Percentiles rank a stretch among this genome's conserved stretches.
phyloP scores from a whole-genome alignment of 163 green algal species.

The Chlamydomonas reinhardtii region DNA sequence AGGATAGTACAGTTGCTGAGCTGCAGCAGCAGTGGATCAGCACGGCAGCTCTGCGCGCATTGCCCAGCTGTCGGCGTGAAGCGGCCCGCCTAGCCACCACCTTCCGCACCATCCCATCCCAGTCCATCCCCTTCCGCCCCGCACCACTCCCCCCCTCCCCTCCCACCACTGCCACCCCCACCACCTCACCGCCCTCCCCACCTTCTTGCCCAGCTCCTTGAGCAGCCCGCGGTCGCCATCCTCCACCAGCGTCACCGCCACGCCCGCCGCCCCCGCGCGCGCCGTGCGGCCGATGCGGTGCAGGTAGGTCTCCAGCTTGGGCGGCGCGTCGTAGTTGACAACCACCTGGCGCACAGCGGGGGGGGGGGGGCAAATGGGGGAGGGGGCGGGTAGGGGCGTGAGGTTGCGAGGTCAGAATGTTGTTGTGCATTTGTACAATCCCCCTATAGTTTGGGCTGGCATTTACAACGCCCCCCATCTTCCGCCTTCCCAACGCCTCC shows the following conservation, averaged over 20 bases:
- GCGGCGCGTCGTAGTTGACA: conserved; percentile 95
- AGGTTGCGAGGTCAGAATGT: background rate
- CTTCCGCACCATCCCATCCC: too few species aligned
- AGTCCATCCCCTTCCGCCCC: background rate
- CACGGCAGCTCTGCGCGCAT: too few species aligned
- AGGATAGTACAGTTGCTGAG: too few species aligned
- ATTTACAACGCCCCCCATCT: too few species aligned
- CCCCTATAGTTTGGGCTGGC: too few species aligned
- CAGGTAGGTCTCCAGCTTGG: conserved; percentile 80
- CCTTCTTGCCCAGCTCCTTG: conserved; percentile 67
- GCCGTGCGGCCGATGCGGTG: conserved; percentile 88
- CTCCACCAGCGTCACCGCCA: conserved; percentile 89
- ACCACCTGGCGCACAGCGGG: conserved; percentile 73
- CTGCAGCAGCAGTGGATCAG: too few species aligned
- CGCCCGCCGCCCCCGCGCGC: conserved; percentile 85
- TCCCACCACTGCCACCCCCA: background rate
- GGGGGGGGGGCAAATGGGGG: background rate
- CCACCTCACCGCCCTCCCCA: background rate
- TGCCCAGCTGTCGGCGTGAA: too few species aligned
- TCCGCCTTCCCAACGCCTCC: too few species aligned
- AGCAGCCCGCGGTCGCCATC: conserved; percentile 90
- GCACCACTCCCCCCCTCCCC: too few species aligned
- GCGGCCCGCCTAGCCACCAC: too few species aligned
- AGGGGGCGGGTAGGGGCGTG: background rate
- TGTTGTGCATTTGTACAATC: too few species aligned